Evolutionary conservation across 2,329 filamentous ascomycete genomes (phyloP), one percentile per base, ranked within the genome.

Genomic region (Cladobotryum mycophilum): DNA sequence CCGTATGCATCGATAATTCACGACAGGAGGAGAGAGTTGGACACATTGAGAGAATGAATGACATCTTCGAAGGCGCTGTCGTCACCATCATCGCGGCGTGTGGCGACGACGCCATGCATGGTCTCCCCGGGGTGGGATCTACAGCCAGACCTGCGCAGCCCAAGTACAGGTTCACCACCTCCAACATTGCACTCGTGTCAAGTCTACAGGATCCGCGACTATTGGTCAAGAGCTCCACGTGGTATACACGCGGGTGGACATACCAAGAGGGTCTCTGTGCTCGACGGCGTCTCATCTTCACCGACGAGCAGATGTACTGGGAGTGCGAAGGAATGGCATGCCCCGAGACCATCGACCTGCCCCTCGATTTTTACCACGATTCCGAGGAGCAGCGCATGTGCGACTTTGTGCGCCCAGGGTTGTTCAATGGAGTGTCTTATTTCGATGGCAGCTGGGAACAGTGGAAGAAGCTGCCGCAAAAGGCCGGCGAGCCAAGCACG

Each of bases 71-170:
- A 14, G 59, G 62, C 0, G 63, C 69, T 1, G 59, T 56, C 2
- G 15, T 72, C 9, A 68, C 69, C 0, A 70, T 72, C n/a, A 61
- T 72, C 37, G 69, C 69, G 0, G 67, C 68, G 1, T 65, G 65
- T 5, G 68, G 68, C 1, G 52, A 64, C 2, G 61, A 64, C 38
- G 61, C 67, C 0, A 61, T 53, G 7, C 58, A 66, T 8, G 69
- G 70, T 1, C 59, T 72, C 1, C 66, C 67, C 0, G 70, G 70
- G 0, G 56, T 70, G 0, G 61, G 62, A 8, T 57, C 59, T 5
- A 63, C 60, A n/a, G 51, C 57, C 3, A 56, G 64, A 17, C 52
- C 55, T 3, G 46, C 53, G 8, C 61, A 68, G 44, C 65, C 66
- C 12, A 63, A 61, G 47, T 66, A 67, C 56, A 62, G 57, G 42